phyloP scores from a whole-genome alignment of 2,329 filamentous ascomycete species.

The Aaosphaeria arxii region DNA sequence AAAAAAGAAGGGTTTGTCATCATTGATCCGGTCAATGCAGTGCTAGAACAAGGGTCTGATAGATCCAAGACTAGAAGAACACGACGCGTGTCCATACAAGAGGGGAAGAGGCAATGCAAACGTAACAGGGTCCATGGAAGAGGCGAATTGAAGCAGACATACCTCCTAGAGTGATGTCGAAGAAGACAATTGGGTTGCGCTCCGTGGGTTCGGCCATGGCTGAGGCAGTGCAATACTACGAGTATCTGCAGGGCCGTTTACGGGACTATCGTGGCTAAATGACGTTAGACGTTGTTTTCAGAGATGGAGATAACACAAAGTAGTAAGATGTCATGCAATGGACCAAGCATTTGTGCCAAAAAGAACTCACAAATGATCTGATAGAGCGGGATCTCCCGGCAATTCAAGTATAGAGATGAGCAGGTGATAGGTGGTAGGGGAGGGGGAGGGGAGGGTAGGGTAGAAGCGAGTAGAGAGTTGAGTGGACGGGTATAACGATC shows the following conservation, averaged over 20 bases:
- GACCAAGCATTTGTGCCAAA: not conserved
- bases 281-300: slow-evolving; percentile 16
- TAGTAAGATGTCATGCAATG: slow-evolving; percentile 4
- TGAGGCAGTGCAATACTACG: slow-evolving; percentile 23
- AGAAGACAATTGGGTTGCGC: slow-evolving; percentile 61
- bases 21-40: not conserved
- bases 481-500: too few species aligned
- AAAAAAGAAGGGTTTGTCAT: not conserved
- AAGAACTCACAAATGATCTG: too few species aligned
- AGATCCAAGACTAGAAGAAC: not conserved
- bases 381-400: too few species aligned
- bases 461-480: too few species aligned
- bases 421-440: too few species aligned
- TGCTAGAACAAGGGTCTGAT: not conserved
- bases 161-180: slow-evolving; percentile 79
- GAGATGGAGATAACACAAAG: slow-evolving; percentile 1
- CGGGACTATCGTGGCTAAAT: slow-evolving; percentile 7
- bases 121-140: slow-evolving; percentile 1
- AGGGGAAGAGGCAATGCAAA: not conserved
- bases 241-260: slow-evolving; percentile 8
- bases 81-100: not conserved
- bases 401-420: too few species aligned
- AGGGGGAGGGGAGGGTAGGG: too few species aligned
- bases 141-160: slow-evolving; percentile 24
- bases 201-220: slow-evolving; percentile 32